Percentiles rank a stretch among this genome's conserved stretches.
Conservation (phyloP, 148 eudicot genomes). For the Chenopodium quinoa region DNA sequence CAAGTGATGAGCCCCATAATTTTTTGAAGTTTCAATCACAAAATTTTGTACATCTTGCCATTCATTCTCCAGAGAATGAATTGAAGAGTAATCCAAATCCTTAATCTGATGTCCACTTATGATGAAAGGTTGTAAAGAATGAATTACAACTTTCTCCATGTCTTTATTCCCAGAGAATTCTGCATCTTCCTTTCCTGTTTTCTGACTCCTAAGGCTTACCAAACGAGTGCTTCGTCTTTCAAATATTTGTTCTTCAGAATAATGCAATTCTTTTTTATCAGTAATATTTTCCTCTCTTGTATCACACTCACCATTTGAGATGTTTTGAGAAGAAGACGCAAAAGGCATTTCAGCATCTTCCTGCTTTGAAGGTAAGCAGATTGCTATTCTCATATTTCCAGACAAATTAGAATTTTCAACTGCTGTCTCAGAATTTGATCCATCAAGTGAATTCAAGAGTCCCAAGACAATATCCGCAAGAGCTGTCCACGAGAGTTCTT, state of each 20-base stretch:
- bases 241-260: slow-evolving; percentile 65
- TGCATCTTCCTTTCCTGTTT: slow-evolving; percentile 84
- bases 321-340: slow-evolving; percentile 29
- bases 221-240: slow-evolving; percentile 92
- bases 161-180: slow-evolving; percentile 65
- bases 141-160: slow-evolving; percentile 59
- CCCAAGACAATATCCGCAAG: slow-evolving; percentile 55
- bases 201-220: slow-evolving; percentile 78
- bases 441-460: slow-evolving; percentile 41
- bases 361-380: slow-evolving; percentile 47
- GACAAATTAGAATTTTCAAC: slow-evolving; percentile 36
- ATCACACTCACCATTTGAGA: slow-evolving; percentile 33
- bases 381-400: slow-evolving; percentile 49
- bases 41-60: slow-evolving; percentile 52
- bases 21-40: slow-evolving; percentile 50
- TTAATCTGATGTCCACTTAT: slow-evolving; percentile 37
- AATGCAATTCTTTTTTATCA: slow-evolving; percentile 43
- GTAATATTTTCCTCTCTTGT: slow-evolving; percentile 36
- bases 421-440: slow-evolving; percentile 40
- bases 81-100: slow-evolving; percentile 38
- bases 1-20: slow-evolving; percentile 74
- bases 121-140: slow-evolving; percentile 61
- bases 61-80: slow-evolving; percentile 42
- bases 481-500: slow-evolving; percentile 75
- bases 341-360: slow-evolving; percentile 36